Evolutionary conservation across 768 basidiomycete genomes (phyloP), one percentile per base, ranked within the genome.

Genomic region (Boletus pseudopeckii): DNA sequence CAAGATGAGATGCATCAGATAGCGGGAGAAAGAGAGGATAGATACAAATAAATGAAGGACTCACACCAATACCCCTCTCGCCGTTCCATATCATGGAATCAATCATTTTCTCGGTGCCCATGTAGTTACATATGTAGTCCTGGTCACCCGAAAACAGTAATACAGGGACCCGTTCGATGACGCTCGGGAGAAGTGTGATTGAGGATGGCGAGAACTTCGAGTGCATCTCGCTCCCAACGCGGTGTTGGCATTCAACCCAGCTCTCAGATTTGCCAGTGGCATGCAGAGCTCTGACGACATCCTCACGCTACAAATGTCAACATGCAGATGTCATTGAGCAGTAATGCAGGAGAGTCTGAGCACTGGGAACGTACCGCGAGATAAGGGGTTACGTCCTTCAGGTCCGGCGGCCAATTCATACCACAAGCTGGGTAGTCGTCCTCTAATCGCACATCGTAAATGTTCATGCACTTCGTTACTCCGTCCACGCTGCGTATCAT

Each of bases 381-480:
- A 66, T 94, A 96, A 1, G 74, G 71, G 17, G 85, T 87, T 9
- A 98, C 75, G 44, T 84, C 80, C 4, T 77, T 70, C 45, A 98
- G 83, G 63, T 94, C 92, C 33, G 86, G 85, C 7, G 95, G 96
- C 96, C 95, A 99, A 72, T 94, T 96, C 92, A 96, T 90, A 3
- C 96, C 97, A 69, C 97, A 99, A 1, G 83, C 87, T 17, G 97
- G 97, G 34, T 68, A 74, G 13, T 80, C 79, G 66, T 99, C 97
- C 50, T 90, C 85, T n/a, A 88, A 74, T 24, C 97, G 88, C 14
- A 98, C 82, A 65, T 99, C 97, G 61, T 99, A 99, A 37, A 98
- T 83, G 67, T 99, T 99, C 56, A 95, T 74, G 67, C 97, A 99
- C 73, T 84, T 85, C 26, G 78, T 72, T 57, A 77, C 74, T 11